A percentile compares a stretch with the other conserved stretches of the same genome.
These are phyloP conservation scores for Globisporangium okanoganense DNA, from an alignment of 352 stramenopile genomes.

Conservation along the genomic window DNA sequence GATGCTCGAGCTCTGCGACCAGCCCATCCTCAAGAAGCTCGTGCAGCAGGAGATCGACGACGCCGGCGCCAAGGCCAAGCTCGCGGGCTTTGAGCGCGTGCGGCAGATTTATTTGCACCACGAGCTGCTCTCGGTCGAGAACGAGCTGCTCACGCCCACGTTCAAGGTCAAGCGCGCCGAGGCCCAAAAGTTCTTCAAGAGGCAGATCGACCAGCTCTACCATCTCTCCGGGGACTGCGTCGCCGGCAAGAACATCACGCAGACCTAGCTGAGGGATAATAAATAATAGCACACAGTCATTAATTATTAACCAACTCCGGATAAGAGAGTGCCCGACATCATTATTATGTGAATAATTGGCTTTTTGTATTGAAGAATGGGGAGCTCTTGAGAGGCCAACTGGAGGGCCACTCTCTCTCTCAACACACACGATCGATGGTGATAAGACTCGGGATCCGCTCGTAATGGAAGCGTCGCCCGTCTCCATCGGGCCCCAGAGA, in stretches of 20 bases:
- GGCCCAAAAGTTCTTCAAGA: conserved; percentile 56
- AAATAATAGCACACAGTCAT: background rate
- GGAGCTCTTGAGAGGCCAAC: background rate
- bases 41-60: conserved; percentile 56
- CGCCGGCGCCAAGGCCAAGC: conserved; percentile 41
- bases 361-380: conserved; percentile 8
- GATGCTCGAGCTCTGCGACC: conserved; percentile 54
- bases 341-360: conserved; percentile 5
- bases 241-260: conserved; percentile 28
- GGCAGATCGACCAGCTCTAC: conserved; percentile 71
- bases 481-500: background rate
- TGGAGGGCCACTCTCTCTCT: background rate
- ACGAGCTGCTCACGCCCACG: conserved; percentile 94
- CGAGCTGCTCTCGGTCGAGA: conserved; percentile 91
- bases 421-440: background rate
- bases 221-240: conserved; percentile 50
- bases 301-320: background rate
- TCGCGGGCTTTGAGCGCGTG: conserved; percentile 93
- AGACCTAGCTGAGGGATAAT: conserved; percentile 8
- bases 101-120: conserved; percentile 90
- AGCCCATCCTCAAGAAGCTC: conserved; percentile 32
- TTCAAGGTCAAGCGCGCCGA: conserved; percentile 94
- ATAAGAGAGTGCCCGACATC: background rate
- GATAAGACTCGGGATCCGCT: background rate
- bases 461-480: background rate